Conservation (phyloP, 176 grass and related monocot genomes). For the Pharus latifolius region DNA sequence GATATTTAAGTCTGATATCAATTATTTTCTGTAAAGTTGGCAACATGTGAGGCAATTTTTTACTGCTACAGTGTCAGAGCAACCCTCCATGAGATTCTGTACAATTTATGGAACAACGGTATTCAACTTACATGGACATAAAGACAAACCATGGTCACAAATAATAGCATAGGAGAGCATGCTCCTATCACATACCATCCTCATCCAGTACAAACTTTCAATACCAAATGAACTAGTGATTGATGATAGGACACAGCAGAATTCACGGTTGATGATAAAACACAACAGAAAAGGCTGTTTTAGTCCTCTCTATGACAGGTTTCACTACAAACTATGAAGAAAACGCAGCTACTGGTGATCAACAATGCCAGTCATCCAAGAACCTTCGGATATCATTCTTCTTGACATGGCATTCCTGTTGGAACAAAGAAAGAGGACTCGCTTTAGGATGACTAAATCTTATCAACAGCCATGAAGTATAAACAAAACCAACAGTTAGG, state of each 20-base stretch:
- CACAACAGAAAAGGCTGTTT: neutral
- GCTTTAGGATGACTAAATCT: neutral
- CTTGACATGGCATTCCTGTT: slow-evolving; percentile 80
- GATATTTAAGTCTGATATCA: too few species aligned
- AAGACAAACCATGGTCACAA: neutral
- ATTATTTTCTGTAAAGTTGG: too few species aligned
- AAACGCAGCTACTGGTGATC: slow-evolving; percentile 35
- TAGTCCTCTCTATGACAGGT: neutral
- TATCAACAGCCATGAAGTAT: neutral
- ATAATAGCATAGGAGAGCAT: neutral
- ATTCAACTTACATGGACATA: too few species aligned
- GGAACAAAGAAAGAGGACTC: neutral
- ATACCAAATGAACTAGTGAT: neutral
- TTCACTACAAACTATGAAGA: slow-evolving; percentile 2
- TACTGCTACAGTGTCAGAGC: too few species aligned
- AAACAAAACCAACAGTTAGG: too few species aligned
- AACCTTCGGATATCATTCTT: slow-evolving; percentile 84
- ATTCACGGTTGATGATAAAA: too few species aligned
- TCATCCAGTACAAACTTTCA: slow-evolving; percentile 23
- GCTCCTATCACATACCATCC: neutral
- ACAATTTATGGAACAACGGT: too few species aligned
- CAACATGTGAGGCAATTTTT: too few species aligned
- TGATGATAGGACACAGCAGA: neutral
- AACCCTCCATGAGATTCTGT: too few species aligned
- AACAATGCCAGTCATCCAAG: slow-evolving; percentile 42